These are phyloP conservation scores for Clitocybe nebularis DNA, from an alignment of 1,284 basidiomycete genomes.

Conservation along the genomic window DNA sequence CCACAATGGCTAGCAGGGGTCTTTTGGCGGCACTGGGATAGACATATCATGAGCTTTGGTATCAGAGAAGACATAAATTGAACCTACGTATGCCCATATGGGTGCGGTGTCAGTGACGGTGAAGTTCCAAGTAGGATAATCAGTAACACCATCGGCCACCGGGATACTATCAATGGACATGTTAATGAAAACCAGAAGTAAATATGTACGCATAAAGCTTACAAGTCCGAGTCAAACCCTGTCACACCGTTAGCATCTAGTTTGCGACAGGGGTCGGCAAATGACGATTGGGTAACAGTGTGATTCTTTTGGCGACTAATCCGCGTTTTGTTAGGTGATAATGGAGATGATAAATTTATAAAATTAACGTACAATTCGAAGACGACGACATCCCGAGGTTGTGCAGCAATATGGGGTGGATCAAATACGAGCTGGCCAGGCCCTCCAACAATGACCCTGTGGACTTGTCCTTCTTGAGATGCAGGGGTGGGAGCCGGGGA, in stretches of 20 bases:
- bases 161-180: slow-evolving; percentile 37
- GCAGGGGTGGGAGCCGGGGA: slow-evolving; percentile 48
- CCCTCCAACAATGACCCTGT: slow-evolving; percentile 52
- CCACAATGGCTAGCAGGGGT: slow-evolving; percentile 39
- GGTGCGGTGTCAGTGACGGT: slow-evolving; percentile 54
- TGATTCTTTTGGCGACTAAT: slow-evolving; percentile 58
- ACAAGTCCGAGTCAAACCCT: slow-evolving; percentile 61
- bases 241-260: slow-evolving; percentile 35
- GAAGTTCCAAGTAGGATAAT: slow-evolving; percentile 50
- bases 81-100: slow-evolving; percentile 39
- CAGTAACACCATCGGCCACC: slow-evolving; percentile 36
- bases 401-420: slow-evolving; percentile 46
- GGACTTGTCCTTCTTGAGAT: slow-evolving; percentile 36
- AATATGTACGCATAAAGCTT: slow-evolving; percentile 20
- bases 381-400: slow-evolving; percentile 45
- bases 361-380: slow-evolving; percentile 52
- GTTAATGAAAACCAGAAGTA: slow-evolving; percentile 1
- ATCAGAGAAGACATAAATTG: slow-evolving; percentile 2
- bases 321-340: slow-evolving; percentile 4
- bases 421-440: slow-evolving; percentile 43
- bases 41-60: slow-evolving; percentile 15
- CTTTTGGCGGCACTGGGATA: slow-evolving; percentile 41
- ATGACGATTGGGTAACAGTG: slow-evolving; percentile 65
- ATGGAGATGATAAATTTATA: not conserved
- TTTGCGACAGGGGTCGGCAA: slow-evolving; percentile 53